These are phyloP conservation scores for Cunninghamia lanceolata DNA, from an alignment of 75 land plant species.

Conservation along the genomic window DNA sequence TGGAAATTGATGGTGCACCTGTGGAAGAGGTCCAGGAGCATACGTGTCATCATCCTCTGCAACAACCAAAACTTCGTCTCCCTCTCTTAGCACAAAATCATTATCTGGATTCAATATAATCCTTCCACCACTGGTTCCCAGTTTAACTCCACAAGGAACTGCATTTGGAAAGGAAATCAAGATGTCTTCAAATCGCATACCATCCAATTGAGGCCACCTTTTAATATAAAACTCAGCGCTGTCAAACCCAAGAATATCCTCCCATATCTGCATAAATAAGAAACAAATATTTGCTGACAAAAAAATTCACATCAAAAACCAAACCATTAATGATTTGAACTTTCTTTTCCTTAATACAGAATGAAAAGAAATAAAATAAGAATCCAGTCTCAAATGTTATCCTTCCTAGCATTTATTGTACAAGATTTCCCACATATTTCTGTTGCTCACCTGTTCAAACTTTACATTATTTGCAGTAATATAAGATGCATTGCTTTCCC, in stretches of 20 bases:
- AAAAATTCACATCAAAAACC: neutral
- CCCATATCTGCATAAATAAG: constrained; percentile 61
- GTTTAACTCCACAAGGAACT: constrained; percentile 82
- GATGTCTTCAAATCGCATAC: constrained; percentile 62
- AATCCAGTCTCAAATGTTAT: neutral
- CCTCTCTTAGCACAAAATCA: constrained; percentile 63
- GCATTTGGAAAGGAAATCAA: constrained; percentile 83
- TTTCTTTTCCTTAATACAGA: neutral
- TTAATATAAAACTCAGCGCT: constrained; percentile 87
- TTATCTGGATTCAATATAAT: constrained; percentile 78
- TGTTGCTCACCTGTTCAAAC: too few species aligned
- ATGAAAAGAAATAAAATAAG: neutral
- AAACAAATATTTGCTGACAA: neutral
- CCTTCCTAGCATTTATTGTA: too few species aligned
- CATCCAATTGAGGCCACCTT: constrained; percentile 85
- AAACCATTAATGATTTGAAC: neutral
- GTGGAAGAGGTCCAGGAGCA: constrained; percentile 60
- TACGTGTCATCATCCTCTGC: constrained; percentile 94
- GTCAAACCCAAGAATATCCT: constrained; percentile 85
- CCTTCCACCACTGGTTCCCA: constrained; percentile 54
- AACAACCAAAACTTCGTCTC: constrained; percentile 85
- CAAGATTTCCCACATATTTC: too few species aligned
- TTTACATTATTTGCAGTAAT: too few species aligned
- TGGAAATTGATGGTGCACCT: constrained; percentile 32
- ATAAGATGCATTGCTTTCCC: too few species aligned